Evolutionary conservation across 2,329 filamentous ascomycete species (phyloP), one percentile per base, ranked within the genome.

Genomic region (Botrytis hyacinthi): DNA sequence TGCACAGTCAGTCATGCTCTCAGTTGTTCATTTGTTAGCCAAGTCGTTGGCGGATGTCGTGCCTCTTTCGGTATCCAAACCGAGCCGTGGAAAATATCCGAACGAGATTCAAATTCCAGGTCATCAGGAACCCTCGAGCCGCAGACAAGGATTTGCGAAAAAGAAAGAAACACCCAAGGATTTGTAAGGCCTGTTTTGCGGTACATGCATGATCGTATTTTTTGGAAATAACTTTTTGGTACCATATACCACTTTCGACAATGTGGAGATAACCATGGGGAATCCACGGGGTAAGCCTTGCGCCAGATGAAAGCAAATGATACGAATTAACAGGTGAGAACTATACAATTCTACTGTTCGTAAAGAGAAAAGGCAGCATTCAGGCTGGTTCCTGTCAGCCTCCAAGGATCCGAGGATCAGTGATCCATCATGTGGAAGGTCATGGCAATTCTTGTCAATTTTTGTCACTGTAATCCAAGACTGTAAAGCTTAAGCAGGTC

Each of bases 41-140:
- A 72, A 68, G 29, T 40, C n/a, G 26, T 42, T 65, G 42, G 42
- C 37, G 40, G 54, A 59, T 18, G 42, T 60, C 46, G 54, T 54
- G 29, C 32, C 37, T 16, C 40, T 68, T 69, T 72, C 62, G 71
- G 71, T 44, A 37, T 44, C 22, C 26, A 68, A 72, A 42, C 71
- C 62, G 71, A 68, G 42, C 62, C 62, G 51, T 72, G 71, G 62
- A 35, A 67, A 72, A 59, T 35, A 26, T 32, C 71, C 71, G 40
- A 72, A 68, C 22, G 46, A 71, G 69, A 51, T 42, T 72, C 46
- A 57, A 20, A 54, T 22, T 44, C 26, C 46, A 57, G 59, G 60
- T 44, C 44, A 72, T 72, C 51, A 72, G 71, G 71, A 72, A 69
- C 54, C 12, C 10, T 67, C 70, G 26, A 67, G 22, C 51, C 51